Evolutionary conservation across 768 basidiomycete genomes (phyloP), one percentile per base, ranked within the genome.

Genomic region (Tulasnella sp.): DNA sequence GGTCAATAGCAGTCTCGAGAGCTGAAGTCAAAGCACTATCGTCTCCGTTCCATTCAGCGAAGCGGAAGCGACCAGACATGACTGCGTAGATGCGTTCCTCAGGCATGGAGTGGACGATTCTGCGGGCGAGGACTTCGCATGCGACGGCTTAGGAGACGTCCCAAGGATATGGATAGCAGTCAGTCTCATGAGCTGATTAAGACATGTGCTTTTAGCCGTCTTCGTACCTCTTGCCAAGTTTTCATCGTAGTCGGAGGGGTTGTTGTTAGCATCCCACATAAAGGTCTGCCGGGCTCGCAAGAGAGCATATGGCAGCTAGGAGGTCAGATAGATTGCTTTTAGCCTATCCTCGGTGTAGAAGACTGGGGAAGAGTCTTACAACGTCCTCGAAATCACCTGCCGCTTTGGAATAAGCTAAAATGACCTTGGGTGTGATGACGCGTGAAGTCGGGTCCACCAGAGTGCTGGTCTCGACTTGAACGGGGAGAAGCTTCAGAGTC

Each of bases 1-100:
- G 89, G 83, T 98, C 96, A 79, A 97, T 93, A n/a, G 96, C 95
- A 83, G 91, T 85, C 83, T 98, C 96, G 61, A 98, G 86, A 10
- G 92, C 91, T 81, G 92, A 94, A 5, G 89, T 86, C 81, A 90
- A 88, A 61, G 91, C 91, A 79, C 92, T 93, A 70, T 86, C 84
- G 77, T 93, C 93, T 0, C 93, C 95, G 82, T 97, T 93, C 46
- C 86, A 82, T 82, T 94, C 91, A 55, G 85, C 84, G 81, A 93
- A 90, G 78, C 88, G 87, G 84, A 90, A 95, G 4, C 96, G 88
- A 2, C 89, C 91, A 16, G 92, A 91, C 91, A 98, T 91, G 79
- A 95, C 89, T 5, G 86, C 83, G 74, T 89, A 86, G 48, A 95
- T 83, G 76, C 87, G 87, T 46, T 94, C 94, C 3, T 86, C 85